These are phyloP conservation scores for Pleurozium schreberi DNA, from an alignment of 225 moss, liverwort and hornwort genomes.

Conservation along the genomic window DNA sequence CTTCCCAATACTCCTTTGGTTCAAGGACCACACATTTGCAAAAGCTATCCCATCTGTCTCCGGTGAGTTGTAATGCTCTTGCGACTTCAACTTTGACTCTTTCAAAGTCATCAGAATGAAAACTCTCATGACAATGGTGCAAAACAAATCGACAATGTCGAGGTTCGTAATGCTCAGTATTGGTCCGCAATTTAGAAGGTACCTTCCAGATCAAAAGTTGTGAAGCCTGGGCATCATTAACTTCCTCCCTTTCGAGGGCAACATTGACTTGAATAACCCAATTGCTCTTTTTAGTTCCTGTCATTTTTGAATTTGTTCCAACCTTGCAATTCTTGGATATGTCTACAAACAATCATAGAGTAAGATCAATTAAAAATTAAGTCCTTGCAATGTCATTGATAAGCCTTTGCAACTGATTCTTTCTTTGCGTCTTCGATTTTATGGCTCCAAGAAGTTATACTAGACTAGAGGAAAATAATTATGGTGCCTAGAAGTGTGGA, in stretches of 20 bases:
- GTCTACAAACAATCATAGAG: too few species aligned
- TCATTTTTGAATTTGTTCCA: too few species aligned
- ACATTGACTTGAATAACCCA: background rate
- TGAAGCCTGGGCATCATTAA: background rate
- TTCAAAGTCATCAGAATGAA: background rate
- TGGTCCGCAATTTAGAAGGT: rapidly evolving
- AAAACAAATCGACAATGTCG: rapidly evolving
- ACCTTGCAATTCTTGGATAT: rapidly evolving
- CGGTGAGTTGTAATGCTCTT: background rate
- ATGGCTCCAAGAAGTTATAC: rapidly evolving
- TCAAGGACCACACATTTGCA: background rate
- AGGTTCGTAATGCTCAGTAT: background rate
- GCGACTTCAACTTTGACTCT: background rate
- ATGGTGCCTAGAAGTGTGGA: too few species aligned
- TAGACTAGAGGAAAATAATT: rapidly evolving
- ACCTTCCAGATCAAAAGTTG: background rate
- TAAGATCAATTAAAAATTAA: too few species aligned
- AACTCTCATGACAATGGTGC: background rate
- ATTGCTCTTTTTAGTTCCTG: background rate
- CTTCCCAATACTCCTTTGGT: background rate
- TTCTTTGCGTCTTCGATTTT: background rate
- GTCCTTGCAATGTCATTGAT: background rate
- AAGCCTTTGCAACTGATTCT: background rate
- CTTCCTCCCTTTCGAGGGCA: background rate
- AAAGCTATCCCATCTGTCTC: background rate